Conservation (phyloP, 225 moss, liverwort and hornwort genomes). For the Asterella californica region DNA sequence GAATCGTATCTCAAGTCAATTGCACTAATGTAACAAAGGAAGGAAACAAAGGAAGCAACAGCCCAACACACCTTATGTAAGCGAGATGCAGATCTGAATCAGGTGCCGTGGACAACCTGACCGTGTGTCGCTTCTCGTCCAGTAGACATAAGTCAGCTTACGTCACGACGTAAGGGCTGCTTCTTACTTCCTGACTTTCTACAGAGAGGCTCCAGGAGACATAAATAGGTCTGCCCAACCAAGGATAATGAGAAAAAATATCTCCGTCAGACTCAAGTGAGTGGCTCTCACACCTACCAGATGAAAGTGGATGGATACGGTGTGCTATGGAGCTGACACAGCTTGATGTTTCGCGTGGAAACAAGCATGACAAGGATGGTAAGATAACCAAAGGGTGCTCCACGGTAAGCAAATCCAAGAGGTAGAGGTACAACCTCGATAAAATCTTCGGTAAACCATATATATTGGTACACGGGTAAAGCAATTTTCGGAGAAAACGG, state of each 20-base stretch:
- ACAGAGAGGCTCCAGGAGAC: not conserved
- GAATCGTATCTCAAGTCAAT: too few relatives aligned
- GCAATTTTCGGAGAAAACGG: too few relatives aligned
- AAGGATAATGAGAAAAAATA: not conserved
- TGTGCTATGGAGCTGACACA: not conserved
- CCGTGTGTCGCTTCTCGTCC: not conserved
- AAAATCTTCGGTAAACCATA: not conserved
- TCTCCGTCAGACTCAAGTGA: not conserved
- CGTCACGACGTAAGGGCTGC: not conserved
- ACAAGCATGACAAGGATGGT: not conserved
- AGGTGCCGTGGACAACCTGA: not conserved
- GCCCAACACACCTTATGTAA: not conserved
- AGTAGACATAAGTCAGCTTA: not conserved
- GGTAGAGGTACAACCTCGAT: not conserved
- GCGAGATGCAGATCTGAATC: not conserved
- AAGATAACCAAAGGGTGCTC: not conserved
- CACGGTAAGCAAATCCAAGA: not conserved
- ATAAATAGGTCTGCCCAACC: not conserved
- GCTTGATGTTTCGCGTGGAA: not conserved
- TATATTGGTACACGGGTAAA: too few relatives aligned
- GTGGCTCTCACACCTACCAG: not conserved
- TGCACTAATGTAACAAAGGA: not conserved
- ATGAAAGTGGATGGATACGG: too few relatives aligned
- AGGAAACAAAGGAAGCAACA: not conserved
- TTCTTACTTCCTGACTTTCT: not conserved